These are phyloP conservation scores for Martiniozyma abietophila DNA, from an alignment of 805 yeast genomes.

Conservation along the genomic window DNA sequence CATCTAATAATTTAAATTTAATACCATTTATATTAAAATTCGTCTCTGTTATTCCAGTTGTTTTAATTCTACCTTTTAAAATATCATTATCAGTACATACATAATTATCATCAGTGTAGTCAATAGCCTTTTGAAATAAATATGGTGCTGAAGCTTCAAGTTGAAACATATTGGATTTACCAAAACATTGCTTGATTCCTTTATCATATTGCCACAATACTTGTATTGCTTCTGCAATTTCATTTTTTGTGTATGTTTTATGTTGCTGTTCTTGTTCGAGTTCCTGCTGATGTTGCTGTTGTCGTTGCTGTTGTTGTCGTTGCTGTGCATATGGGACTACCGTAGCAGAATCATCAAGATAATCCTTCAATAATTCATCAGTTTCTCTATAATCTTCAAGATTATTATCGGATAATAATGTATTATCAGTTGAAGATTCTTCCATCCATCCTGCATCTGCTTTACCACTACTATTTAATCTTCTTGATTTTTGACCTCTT, in stretches of 20 bases:
- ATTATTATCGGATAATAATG: slow-evolving; percentile 5
- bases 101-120: slow-evolving; percentile 57
- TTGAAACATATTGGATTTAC: slow-evolving; percentile 67
- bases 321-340: no score
- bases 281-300: no score
- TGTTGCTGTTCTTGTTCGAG: not conserved
- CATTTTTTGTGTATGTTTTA: slow-evolving; percentile 27
- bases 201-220: slow-evolving; percentile 61
- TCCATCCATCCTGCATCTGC: slow-evolving; percentile 29
- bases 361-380: slow-evolving; percentile 11
- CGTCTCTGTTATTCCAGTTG: slow-evolving; percentile 92
- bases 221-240: slow-evolving; percentile 62
- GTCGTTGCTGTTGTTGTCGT: no score
- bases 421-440: slow-evolving; percentile 6
- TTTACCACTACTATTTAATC: slow-evolving; percentile 45
- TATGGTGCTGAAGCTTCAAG: slow-evolving; percentile 75
- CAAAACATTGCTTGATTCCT: slow-evolving; percentile 54
- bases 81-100: slow-evolving; percentile 76
- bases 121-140: slow-evolving; percentile 65
- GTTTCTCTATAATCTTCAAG: slow-evolving; percentile 12
- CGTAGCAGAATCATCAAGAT: slow-evolving; percentile 10
- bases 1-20: slow-evolving; percentile 76
- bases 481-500: slow-evolving; percentile 41
- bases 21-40: slow-evolving; percentile 57
- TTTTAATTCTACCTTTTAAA: slow-evolving; percentile 82